Conservation (phyloP, 352 stramenopile species). For the Globisporangium cylindrosporum region DNA sequence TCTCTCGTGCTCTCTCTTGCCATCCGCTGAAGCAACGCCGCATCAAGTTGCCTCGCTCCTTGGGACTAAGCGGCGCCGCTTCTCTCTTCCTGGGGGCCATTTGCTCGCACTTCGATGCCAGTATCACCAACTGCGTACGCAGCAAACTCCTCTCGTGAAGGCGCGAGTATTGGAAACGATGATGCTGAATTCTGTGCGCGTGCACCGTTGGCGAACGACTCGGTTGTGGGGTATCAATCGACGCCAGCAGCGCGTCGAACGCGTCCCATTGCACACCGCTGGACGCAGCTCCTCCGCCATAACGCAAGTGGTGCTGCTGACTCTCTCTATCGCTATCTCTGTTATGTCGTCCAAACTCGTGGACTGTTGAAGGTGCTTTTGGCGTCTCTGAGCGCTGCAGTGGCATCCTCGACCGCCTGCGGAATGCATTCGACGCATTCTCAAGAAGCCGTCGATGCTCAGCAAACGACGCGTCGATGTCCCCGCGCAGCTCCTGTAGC, state of each 20-base stretch:
- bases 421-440: neutral
- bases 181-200: neutral
- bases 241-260: slow-evolving; percentile 1
- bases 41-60: neutral
- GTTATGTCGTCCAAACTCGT: neutral
- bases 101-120: neutral
- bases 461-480: slow-evolving; percentile 13
- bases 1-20: neutral
- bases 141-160: neutral
- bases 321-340: neutral
- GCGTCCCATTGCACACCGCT: slow-evolving; percentile 3
- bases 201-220: neutral
- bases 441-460: slow-evolving; percentile 8
- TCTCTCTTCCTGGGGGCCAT: neutral
- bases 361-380: neutral
- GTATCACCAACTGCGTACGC: slow-evolving; percentile 8
- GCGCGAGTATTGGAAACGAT: neutral
- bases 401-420: neutral
- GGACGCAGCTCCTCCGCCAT: neutral
- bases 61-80: neutral
- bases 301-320: neutral
- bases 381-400: neutral
- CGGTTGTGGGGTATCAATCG: neutral
- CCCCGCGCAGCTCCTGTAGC: slow-evolving; percentile 7
- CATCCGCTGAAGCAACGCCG: neutral